Evolutionary conservation across 2,329 filamentous ascomycete species (phyloP).

Genomic region (Beauveria pseudobassiana): DNA sequence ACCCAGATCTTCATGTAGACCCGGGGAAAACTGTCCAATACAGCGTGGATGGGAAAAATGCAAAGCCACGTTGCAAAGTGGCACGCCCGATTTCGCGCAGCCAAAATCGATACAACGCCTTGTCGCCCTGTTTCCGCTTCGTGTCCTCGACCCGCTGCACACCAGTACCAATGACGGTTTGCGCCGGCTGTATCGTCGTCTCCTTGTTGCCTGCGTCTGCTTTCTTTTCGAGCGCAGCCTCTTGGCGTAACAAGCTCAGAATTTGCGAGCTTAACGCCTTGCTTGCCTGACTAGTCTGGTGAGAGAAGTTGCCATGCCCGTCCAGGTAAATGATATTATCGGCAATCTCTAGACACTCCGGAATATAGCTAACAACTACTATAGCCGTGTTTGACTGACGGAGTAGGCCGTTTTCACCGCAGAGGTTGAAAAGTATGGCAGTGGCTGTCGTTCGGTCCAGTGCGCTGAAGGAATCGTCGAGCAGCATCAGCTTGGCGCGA

Average conservation of each 20-base stretch:
- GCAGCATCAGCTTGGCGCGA: neutral
- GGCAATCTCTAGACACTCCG: neutral
- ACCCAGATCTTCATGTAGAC: no score
- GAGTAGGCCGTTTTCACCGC: neutral
- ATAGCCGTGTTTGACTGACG: neutral
- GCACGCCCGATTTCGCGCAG: no score
- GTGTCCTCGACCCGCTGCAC: no score
- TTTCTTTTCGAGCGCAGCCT: neutral
- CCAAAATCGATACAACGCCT: no score
- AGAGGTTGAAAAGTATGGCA: neutral
- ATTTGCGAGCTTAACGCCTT: neutral
- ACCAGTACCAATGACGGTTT: accelerated
- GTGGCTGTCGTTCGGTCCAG: neutral
- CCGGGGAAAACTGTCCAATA: no score
- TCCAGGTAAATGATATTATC: neutral
- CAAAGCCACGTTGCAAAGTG: no score
- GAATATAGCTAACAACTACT: neutral
- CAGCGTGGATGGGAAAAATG: no score
- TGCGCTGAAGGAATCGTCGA: neutral
- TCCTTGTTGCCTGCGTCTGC: no score
- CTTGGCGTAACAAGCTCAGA: neutral
- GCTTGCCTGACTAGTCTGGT: neutral
- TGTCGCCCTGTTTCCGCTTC: no score
- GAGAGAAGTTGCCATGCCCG: neutral
- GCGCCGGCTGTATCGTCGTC: no score